Evolutionary conservation across 176 grass and related monocot genomes (phyloP).

Genomic region (Phoenix roebelenii): DNA sequence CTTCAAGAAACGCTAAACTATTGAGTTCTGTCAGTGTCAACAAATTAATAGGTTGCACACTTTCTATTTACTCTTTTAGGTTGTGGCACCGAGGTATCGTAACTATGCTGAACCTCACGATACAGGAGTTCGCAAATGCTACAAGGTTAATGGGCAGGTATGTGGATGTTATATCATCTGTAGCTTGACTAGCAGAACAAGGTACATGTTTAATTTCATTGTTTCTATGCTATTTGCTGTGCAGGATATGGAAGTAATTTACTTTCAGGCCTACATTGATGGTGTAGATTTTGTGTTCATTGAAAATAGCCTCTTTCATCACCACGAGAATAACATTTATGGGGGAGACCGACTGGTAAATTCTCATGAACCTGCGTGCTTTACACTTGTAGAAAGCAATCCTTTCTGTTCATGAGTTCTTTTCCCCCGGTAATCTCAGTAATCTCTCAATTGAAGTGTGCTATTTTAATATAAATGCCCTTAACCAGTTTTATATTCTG

Average conservation of each 20-base stretch:
- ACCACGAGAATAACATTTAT: conserved; percentile 71
- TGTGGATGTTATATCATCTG: neutral
- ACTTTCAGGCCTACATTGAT: conserved; percentile 75
- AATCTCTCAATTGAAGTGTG: no score
- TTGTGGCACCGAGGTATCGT: conserved; percentile 72
- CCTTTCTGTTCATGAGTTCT: no score
- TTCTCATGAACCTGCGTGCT: neutral
- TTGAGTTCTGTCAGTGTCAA: no score
- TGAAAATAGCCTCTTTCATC: conserved; percentile 49
- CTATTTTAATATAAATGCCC: no score
- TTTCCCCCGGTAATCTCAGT: neutral
- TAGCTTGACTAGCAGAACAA: no score
- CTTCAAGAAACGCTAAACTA: no score
- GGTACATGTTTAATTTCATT: neutral
- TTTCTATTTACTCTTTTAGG: conserved; percentile 27
- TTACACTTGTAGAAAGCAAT: conserved; percentile 4
- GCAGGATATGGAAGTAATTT: conserved; percentile 86
- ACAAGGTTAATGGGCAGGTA: conserved; percentile 80
- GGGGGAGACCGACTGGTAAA: conserved; percentile 60
- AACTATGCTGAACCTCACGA: conserved; percentile 64
- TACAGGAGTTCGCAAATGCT: conserved; percentile 48
- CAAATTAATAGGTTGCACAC: no score
- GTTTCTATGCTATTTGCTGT: neutral
- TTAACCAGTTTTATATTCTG: no score
- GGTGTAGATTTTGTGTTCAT: conserved; percentile 95